These are phyloP conservation scores for Grigorovia humatica DNA, from an alignment of 805 yeast species.

Conservation along the genomic window DNA sequence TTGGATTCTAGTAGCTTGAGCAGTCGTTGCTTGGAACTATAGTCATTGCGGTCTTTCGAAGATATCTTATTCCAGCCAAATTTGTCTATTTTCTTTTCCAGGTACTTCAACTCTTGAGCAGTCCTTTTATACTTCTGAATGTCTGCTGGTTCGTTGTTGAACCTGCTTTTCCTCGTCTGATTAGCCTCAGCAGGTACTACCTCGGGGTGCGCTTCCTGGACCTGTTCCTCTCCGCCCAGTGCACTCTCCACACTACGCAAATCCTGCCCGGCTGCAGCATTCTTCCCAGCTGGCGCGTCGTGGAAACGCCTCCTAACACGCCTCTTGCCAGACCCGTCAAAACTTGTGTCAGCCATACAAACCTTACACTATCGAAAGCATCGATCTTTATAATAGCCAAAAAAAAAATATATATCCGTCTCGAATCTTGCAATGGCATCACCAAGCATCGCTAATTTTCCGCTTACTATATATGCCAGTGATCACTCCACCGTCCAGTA, in stretches of 20 bases:
- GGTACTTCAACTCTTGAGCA: conserved; percentile 37
- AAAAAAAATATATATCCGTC: background rate
- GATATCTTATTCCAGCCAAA: conserved; percentile 48
- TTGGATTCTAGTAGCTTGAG: conserved; percentile 29
- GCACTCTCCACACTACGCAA: background rate
- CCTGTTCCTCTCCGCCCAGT: too few species aligned
- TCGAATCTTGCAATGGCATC: background rate
- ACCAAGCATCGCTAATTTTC: background rate
- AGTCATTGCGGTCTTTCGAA: conserved; percentile 40
- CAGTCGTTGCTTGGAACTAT: conserved; percentile 40
- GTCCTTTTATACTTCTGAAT: conserved; percentile 33
- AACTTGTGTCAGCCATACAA: background rate
- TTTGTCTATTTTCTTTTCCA: conserved; percentile 39
- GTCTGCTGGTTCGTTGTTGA: conserved; percentile 6
- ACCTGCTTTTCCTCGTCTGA: conserved; percentile 4
- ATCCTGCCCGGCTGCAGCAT: background rate
- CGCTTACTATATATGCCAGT: too few species aligned
- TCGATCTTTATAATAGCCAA: background rate
- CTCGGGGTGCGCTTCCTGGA: too few species aligned
- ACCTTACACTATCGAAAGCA: background rate
- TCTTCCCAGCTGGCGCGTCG: background rate
- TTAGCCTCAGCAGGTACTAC: too few species aligned
- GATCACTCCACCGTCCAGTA: background rate
- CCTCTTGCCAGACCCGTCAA: conserved; percentile 2
- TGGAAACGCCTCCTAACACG: background rate